Evolutionary conservation across 495 filamentous ascomycete species (phyloP), one percentile per base, ranked within the genome.

Genomic region (Wilcoxina mikolae): DNA sequence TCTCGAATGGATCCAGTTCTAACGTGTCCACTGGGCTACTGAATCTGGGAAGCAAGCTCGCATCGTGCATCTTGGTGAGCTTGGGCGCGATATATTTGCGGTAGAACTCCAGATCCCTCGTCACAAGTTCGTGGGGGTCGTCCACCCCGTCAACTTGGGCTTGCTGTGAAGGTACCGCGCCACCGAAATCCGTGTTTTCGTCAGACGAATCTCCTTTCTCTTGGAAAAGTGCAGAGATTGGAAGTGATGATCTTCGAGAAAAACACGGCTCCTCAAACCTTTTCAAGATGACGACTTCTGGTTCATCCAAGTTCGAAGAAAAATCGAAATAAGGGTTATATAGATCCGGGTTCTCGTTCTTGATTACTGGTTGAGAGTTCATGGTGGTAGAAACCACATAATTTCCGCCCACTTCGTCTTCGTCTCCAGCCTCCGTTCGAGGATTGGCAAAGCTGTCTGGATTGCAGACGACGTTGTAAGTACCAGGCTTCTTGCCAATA

Each of bases 391-490:
- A 43, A 4, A 43, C 20, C 9, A 43, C 39, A 43, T 43, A 43
- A 20, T 43, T 43, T 18, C 39, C 39, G 17, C 27, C 45, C 22
- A 5, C 22, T 17, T 45, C 42, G 5, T 45, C 42, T 12, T 28
- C 45, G 11, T 25, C 20, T 11, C 53, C 59, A 12, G 60, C 59
- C 10, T 61, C 59, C 15, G 27, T 42, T 44, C 50, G 43, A 17
- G 23, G 45, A 29, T 60, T 52, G 15, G 31, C 27, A 28, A 81
- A 80, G 62, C 76, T 81, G 33, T 73, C 71, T 4, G 74, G 77
- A 25, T 74, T 71, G 39, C 72, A 71, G 20, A 81, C 62, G 28
- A 81, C 74, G 61, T 77, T 68, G 64, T 76, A 81, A 3, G 76
- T 80, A 9, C 78, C 78, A 0, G 78, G 77, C 35, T 64, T 68